Conservation (phyloP, 352 stramenopile species). For the Phytophthora pseudosyringae region DNA sequence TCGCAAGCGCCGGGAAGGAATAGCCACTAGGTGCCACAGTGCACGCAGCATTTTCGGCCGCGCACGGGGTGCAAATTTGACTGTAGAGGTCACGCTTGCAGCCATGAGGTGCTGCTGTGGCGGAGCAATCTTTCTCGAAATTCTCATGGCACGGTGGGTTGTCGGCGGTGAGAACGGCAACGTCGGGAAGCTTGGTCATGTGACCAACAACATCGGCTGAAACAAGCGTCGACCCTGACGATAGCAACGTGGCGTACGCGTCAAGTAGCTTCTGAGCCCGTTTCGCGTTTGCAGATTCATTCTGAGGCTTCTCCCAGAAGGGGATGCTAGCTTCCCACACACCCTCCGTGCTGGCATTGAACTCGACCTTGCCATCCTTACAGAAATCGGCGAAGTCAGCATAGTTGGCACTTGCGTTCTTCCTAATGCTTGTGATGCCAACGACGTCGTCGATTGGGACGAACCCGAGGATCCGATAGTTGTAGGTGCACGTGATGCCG, state of each 20-base stretch:
- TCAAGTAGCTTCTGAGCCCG: conserved; percentile 49
- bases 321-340: conserved; percentile 29
- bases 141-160: conserved; percentile 72
- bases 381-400: conserved; percentile 61
- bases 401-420: conserved; percentile 30
- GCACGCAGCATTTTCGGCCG: conserved; percentile 13
- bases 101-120: conserved; percentile 28
- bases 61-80: conserved; percentile 61
- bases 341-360: conserved; percentile 29
- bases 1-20: conserved; percentile 25
- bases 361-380: conserved; percentile 51
- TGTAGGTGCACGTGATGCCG: conserved; percentile 69
- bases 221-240: conserved; percentile 9
- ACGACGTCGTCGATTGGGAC: conserved; percentile 76
- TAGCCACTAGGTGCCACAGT: conserved; percentile 1
- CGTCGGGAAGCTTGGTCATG: conserved; percentile 52
- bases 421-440: conserved; percentile 65
- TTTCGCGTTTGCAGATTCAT: conserved; percentile 37
- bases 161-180: conserved; percentile 29
- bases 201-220: conserved; percentile 14
- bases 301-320: conserved; percentile 62
- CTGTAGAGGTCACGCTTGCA: conserved; percentile 61
- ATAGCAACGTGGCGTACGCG: conserved; percentile 47
- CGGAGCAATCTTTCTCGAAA: conserved; percentile 33
- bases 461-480: conserved; percentile 66